phyloP scores from a whole-genome alignment of 441 rosid species.

The Gossypium aridum region DNA sequence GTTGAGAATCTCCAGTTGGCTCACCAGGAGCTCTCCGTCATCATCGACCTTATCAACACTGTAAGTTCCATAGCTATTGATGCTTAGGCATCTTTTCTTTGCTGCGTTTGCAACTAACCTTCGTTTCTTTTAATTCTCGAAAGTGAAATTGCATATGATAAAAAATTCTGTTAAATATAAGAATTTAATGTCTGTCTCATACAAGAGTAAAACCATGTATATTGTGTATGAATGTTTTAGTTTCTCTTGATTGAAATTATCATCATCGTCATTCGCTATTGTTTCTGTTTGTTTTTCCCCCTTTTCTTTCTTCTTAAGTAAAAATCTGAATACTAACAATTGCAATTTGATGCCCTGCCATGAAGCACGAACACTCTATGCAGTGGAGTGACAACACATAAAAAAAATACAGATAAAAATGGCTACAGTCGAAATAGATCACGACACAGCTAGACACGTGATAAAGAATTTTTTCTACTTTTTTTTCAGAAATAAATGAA shows the following conservation, averaged over 20 bases:
- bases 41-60: constrained; percentile 79
- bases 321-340: not conserved
- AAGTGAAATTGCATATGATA: not conserved
- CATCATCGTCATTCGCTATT: not conserved
- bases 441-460: not conserved
- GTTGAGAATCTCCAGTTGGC: constrained; percentile 88
- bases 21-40: constrained; percentile 85
- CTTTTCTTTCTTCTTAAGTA: not conserved
- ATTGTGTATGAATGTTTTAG: not conserved
- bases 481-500: not conserved
- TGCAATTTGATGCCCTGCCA: not conserved
- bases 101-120: not conserved
- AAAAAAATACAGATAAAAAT: not conserved
- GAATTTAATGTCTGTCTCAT: not conserved
- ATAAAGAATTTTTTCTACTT: not conserved
- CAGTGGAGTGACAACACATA: not conserved
- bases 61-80: constrained; percentile 36
- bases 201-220: not conserved
- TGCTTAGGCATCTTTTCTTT: not conserved
- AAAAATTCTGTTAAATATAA: not conserved
- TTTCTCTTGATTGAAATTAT: constrained; percentile 1
- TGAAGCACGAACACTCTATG: not conserved
- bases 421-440: not conserved
- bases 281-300: not conserved
- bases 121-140: not conserved